Conservation (phyloP, 148 eudicot genomes). For the Vaccinium darrowii region DNA sequence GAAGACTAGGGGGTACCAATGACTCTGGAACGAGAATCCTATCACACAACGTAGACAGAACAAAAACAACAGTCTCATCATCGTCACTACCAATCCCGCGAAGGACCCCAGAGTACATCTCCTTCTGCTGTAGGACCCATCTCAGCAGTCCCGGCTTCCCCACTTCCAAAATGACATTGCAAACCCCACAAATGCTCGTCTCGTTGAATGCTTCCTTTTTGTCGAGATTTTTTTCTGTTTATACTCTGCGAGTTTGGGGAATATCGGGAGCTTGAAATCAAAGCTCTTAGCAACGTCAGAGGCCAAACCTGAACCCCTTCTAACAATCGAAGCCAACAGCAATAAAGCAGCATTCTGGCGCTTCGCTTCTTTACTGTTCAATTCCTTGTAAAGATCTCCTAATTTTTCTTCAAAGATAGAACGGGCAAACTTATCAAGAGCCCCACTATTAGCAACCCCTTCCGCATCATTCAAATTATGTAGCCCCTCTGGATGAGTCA, state of each 20-base stretch:
- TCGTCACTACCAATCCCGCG: slow-evolving; percentile 87
- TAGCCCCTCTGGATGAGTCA: slow-evolving; percentile 57
- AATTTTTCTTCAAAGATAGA: slow-evolving; percentile 56
- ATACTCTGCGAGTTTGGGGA: slow-evolving; percentile 68
- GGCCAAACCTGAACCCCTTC: slow-evolving; percentile 83
- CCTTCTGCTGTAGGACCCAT: slow-evolving; percentile 80
- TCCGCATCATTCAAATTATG: slow-evolving; percentile 31
- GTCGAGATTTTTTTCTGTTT: slow-evolving; percentile 30
- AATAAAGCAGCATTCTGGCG: slow-evolving; percentile 64
- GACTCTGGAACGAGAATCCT: slow-evolving; percentile 71
- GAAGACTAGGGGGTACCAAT: slow-evolving; percentile 68
- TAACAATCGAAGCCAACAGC: slow-evolving; percentile 66
- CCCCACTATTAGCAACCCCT: slow-evolving; percentile 40
- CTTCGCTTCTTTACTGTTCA: slow-evolving; percentile 78
- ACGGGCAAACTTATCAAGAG: slow-evolving; percentile 67
- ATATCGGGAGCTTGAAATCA: slow-evolving; percentile 66
- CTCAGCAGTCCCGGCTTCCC: slow-evolving; percentile 81
- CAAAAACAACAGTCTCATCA: slow-evolving; percentile 71
- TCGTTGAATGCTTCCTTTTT: slow-evolving; percentile 56
- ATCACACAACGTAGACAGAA: slow-evolving; percentile 74
- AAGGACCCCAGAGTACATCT: slow-evolving; percentile 73
- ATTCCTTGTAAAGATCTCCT: slow-evolving; percentile 64
- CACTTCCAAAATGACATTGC: slow-evolving; percentile 88
- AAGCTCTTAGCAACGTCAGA: slow-evolving; percentile 79
- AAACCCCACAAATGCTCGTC: slow-evolving; percentile 75